Base-by-base conservation (phyloP, 495 filamentous ascomycete species). In the Aspergillus saccharolyticus region DNA sequence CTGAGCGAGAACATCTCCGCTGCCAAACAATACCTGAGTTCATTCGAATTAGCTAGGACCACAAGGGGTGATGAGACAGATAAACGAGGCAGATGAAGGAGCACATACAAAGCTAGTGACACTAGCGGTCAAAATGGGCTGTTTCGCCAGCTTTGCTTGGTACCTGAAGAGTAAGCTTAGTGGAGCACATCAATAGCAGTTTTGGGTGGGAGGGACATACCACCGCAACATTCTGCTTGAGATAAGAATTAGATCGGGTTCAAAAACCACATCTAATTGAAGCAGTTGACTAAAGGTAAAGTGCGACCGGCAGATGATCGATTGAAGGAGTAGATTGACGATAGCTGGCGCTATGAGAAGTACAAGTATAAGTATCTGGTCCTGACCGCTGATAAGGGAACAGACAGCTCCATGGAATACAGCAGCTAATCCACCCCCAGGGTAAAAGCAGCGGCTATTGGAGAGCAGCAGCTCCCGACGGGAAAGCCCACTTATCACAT, bases 1-100 rank as follows among this genome's bases (percentile, higher is more conserved):
- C 66, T 98, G 94, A n/a, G 94, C 90, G 53, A 96, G 82, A 53
- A 87, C 78, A 73, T 98, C 94, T 58, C 94, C 94, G 17, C 90
- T 85, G 42, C 87, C 91, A 70, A 97, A 98, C 54, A 98, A 84
- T 50, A 96, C 71, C 85, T 88, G 44, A 16, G 19, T 19, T 15
- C n/a, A 42, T 12, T 20, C 3, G 14, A 17, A 45, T 56, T 19
- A 49, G 54, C 19, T 24, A 9, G 19, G 16, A 21, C 9, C 15
- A 14, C n/a, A 16, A 42, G 4, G 7, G 25, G 12, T 10, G 22
- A 22, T 1, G n/a, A 8, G 48, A 16, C 9, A 16, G 42, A 42
- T 44, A 24, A 30, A 5, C 43, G 18, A 45, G 44, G 7, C 21
- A 20, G 1, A 15, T 51, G 1, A 44, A 12, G 3, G 28, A 49